A percentile compares a stretch with the other conserved stretches of the same genome.
Conservation (phyloP, 768 basidiomycete genomes). For the Pilatotrama ljubarskyi region DNA sequence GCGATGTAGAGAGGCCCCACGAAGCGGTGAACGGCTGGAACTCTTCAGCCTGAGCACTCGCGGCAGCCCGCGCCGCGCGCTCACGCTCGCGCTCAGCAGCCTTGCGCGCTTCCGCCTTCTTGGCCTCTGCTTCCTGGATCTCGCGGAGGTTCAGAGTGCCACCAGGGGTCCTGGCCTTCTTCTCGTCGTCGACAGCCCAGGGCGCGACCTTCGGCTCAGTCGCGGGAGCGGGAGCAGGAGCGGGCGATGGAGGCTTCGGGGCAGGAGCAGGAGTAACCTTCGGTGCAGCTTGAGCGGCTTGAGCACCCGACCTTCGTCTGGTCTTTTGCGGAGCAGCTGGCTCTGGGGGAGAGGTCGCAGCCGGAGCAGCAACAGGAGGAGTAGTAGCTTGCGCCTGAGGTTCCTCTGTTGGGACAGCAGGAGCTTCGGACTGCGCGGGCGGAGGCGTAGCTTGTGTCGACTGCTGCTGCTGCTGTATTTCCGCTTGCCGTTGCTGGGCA, state of each 20-base stretch:
- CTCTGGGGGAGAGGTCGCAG: slow-evolving; percentile 16
- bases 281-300: neutral
- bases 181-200: slow-evolving; percentile 74
- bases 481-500: slow-evolving; percentile 47
- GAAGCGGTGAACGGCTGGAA: slow-evolving; percentile 64
- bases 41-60: slow-evolving; percentile 48
- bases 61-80: slow-evolving; percentile 50
- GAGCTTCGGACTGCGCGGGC: slow-evolving; percentile 8
- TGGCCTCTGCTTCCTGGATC: slow-evolving; percentile 92
- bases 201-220: slow-evolving; percentile 45
- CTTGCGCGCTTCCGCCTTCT: slow-evolving; percentile 76
- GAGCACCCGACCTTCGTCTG: slow-evolving; percentile 16
- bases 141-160: slow-evolving; percentile 76
- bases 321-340: slow-evolving; percentile 14
- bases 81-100: slow-evolving; percentile 73
- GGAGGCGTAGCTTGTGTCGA: slow-evolving; percentile 16
- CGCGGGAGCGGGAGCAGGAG: slow-evolving; percentile 4
- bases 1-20: slow-evolving; percentile 88
- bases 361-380: slow-evolving; percentile 13
- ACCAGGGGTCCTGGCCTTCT: slow-evolving; percentile 48
- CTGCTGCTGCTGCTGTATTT: slow-evolving; percentile 18
- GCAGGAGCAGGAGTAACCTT: slow-evolving; percentile 2
- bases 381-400: slow-evolving; percentile 12
- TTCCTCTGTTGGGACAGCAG: slow-evolving; percentile 17
- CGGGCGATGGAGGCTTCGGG: slow-evolving; percentile 5